phyloP scores from a whole-genome alignment of 2,329 filamentous ascomycete genomes.

The Pyrenophora seminiperda region DNA sequence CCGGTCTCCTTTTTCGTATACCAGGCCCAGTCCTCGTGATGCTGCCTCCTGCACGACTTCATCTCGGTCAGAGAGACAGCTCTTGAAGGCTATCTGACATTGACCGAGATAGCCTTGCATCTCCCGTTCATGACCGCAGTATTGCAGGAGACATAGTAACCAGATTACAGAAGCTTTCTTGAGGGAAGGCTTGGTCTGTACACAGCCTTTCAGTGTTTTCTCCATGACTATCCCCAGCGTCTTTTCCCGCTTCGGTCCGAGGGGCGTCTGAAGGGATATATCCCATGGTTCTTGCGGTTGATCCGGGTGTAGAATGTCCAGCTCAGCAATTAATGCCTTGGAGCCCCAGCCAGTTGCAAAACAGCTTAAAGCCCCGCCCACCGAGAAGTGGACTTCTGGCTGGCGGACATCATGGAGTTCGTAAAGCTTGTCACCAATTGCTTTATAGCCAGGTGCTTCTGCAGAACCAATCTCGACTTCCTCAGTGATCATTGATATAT shows the following conservation, averaged over 20 bases:
- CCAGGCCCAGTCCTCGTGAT: conserved; percentile 84
- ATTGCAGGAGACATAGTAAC: conserved; percentile 89
- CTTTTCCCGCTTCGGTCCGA: conserved; percentile 44
- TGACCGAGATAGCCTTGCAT: conserved; percentile 76
- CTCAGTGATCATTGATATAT: conserved; percentile 68
- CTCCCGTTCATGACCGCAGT: conserved; percentile 78
- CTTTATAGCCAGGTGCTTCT: conserved; percentile 50
- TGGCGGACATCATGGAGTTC: conserved; percentile 82
- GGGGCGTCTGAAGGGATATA: conserved; percentile 34
- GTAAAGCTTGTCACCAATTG: conserved; percentile 72
- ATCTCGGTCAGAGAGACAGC: conserved; percentile 83
- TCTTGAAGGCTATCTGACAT: conserved; percentile 86
- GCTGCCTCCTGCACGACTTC: conserved; percentile 96
- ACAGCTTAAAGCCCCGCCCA: conserved; percentile 85
- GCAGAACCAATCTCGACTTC: conserved; percentile 44
- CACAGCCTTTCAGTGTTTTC: conserved; percentile 77
- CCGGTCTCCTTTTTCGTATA: conserved; percentile 90
- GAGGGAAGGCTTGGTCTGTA: conserved; percentile 83
- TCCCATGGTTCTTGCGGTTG: conserved; percentile 43
- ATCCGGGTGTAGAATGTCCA: conserved; percentile 70
- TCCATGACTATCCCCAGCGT: conserved; percentile 64
- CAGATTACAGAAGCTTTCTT: conserved; percentile 94
- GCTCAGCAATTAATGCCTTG: conserved; percentile 71
- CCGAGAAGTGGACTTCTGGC: conserved; percentile 85
- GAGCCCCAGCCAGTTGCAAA: conserved; percentile 83